Percentiles rank a stretch among this genome's conserved stretches.
Evolutionary conservation across 2,329 filamentous ascomycete genomes (phyloP).

Genomic region (Cytospora chrysosperma): DNA sequence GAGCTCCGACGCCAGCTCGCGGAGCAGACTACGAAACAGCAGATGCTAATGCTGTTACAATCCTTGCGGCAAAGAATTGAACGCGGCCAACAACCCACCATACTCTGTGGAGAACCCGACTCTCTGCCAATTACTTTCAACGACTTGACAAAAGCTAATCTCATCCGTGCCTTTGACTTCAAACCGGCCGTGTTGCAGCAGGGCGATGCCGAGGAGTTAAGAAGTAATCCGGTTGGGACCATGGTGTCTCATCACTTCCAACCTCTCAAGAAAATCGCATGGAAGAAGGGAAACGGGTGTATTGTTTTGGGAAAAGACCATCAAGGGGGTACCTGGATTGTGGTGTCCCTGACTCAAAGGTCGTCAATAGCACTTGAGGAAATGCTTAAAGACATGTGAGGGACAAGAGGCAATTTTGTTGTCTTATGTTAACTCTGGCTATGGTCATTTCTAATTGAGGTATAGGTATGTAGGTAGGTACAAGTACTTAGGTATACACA

Average conservation of each 20-base stretch:
- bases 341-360: neutral
- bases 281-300: slow-evolving; percentile 23
- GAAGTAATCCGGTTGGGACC: slow-evolving; percentile 25
- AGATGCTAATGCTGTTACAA: slow-evolving; percentile 34
- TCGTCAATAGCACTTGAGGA: neutral
- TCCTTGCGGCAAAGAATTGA: slow-evolving; percentile 26
- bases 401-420: no score
- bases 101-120: slow-evolving; percentile 35
- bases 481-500: no score
- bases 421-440: no score
- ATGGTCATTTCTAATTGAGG: no score
- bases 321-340: slow-evolving; percentile 32
- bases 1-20: slow-evolving; percentile 35
- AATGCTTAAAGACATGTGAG: neutral
- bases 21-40: slow-evolving; percentile 36
- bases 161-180: slow-evolving; percentile 40
- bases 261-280: slow-evolving; percentile 6
- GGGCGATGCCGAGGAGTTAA: slow-evolving; percentile 12
- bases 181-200: slow-evolving; percentile 30
- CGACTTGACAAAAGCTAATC: slow-evolving; percentile 40
- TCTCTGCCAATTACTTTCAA: slow-evolving; percentile 36
- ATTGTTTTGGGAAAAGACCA: slow-evolving; percentile 32
- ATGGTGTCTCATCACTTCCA: slow-evolving; percentile 26
- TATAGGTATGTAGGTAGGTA: no score
- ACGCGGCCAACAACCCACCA: slow-evolving; percentile 23